Conservation (phyloP, 768 basidiomycete species). For the Paxillus involutus region DNA sequence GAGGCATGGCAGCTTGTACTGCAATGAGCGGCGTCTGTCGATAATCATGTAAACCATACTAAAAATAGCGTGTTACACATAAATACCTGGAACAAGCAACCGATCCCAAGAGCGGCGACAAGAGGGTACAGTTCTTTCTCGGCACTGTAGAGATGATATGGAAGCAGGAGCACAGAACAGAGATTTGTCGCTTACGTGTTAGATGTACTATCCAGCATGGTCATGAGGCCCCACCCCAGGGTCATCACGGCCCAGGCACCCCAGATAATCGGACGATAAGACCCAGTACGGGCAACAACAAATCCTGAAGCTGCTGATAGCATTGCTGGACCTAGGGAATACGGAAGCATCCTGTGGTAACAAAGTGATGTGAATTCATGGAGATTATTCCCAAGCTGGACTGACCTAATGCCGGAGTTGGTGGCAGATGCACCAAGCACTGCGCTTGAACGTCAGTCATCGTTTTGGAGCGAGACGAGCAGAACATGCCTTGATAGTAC, state of each 20-base stretch:
- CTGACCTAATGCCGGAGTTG: slow-evolving; percentile 29
- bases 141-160: slow-evolving; percentile 18
- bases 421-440: slow-evolving; percentile 39
- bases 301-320: slow-evolving; percentile 23
- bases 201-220: slow-evolving; percentile 33
- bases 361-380: background rate
- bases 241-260: slow-evolving; percentile 27
- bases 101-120: slow-evolving; percentile 33
- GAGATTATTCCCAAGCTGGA: background rate
- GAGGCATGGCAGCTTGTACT: slow-evolving; percentile 47
- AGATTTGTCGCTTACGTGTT: slow-evolving; percentile 20
- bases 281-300: slow-evolving; percentile 23
- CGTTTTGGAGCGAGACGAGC: background rate
- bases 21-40: slow-evolving; percentile 31
- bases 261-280: slow-evolving; percentile 35
- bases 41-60: background rate
- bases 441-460: slow-evolving; percentile 1
- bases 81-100: slow-evolving; percentile 34
- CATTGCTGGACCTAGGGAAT: slow-evolving; percentile 25
- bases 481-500: slow-evolving; percentile 35
- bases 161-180: background rate
- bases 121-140: slow-evolving; percentile 33
- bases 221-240: slow-evolving; percentile 38
- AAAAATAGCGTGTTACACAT: background rate
- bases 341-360: slow-evolving; percentile 35